A percentile compares a stretch with the other conserved stretches of the same genome.
These are phyloP conservation scores for Cucurbita ficifolia DNA, from an alignment of 306 rosid genomes.

Conservation along the genomic window DNA sequence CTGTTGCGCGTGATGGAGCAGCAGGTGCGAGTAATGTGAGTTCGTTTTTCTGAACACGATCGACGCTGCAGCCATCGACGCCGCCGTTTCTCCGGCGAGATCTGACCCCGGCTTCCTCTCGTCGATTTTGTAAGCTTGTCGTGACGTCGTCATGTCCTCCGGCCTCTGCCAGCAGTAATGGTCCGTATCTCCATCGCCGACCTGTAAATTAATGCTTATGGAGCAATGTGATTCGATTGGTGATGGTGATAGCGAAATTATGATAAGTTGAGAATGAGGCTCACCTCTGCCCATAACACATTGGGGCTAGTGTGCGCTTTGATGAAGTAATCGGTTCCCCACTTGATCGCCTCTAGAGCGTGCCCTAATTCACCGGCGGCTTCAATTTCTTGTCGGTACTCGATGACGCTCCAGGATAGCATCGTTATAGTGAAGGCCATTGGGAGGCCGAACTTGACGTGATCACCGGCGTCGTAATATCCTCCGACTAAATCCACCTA, in stretches of 20 bases:
- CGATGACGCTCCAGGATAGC: slow-evolving; percentile 87
- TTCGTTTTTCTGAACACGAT: slow-evolving; percentile 62
- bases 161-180: slow-evolving; percentile 97
- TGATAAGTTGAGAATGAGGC: neutral
- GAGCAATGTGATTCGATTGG: neutral
- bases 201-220: slow-evolving; percentile 19
- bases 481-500: slow-evolving; percentile 97
- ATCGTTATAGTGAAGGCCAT: slow-evolving; percentile 96
- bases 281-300: slow-evolving; percentile 93
- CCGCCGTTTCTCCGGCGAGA: slow-evolving; percentile 89
- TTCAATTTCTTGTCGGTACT: slow-evolving; percentile 45
- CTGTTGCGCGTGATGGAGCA: slow-evolving; percentile 78
- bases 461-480: slow-evolving; percentile 94
- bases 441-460: slow-evolving; percentile 90
- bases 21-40: slow-evolving; percentile 77
- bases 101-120: slow-evolving; percentile 77
- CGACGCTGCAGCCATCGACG: slow-evolving; percentile 91
- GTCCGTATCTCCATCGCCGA: slow-evolving; percentile 96
- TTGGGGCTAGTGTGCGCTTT: slow-evolving; percentile 88
- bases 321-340: slow-evolving; percentile 97
- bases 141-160: slow-evolving; percentile 95
- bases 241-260: neutral
- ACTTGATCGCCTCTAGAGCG: slow-evolving; percentile 80
- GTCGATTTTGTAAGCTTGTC: slow-evolving; percentile 86
- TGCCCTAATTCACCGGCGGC: slow-evolving; percentile 70